Evolutionary conservation across 2,329 filamentous ascomycete species (phyloP), one percentile per base, ranked within the genome.

Genomic region (Trichoderma koningiopsis): DNA sequence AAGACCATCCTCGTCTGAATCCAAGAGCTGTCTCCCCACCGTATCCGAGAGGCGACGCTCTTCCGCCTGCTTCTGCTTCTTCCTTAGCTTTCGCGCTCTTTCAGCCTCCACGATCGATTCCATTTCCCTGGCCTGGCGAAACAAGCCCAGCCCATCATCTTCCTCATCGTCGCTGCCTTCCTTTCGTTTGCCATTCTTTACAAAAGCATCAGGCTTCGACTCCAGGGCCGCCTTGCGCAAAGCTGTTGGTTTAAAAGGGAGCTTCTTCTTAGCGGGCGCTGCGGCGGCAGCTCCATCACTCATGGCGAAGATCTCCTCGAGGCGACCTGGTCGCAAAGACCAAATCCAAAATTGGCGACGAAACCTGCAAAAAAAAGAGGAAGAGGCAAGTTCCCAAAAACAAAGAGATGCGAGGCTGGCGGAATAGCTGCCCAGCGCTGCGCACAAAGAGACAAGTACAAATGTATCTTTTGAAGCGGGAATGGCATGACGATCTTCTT

Each of bases 221-320:
- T 71, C 1, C 6, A 52, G 62, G 11, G 72, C 73, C 55, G 75
- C 74, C 49, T 75, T 77, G 57, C 79, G 81, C 71, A 82, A 75
- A 24, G 79, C 82, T 2, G 83, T 85, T 14, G 83, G 83, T 71
- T 86, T 86, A 76, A 86, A 86, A 0, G 84, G 84, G 1, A 86
- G 80, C 70, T 79, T 81, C 73, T 81, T 81, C 14, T 71, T 69
- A 7, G 73, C 70, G 37, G 75, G 63, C 16, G 37, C 35, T 31
- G 76, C 71, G 19, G 76, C 72, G 27, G 73, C 47, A n/a, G 67
- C 61, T 40, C 72, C 69, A 58, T 80, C 78, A 13, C 76, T 75
- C 80, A 82, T 68, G 43, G 49, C 47, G 58, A 24, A 24, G 13
- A 55, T 33, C 40, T 82, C 58, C 59, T 73, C 62, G 59, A 59